Evolutionary conservation across 1,284 basidiomycete species (phyloP), one percentile per base, ranked within the genome.

Genomic region (Laetiporus sulphureus): DNA sequence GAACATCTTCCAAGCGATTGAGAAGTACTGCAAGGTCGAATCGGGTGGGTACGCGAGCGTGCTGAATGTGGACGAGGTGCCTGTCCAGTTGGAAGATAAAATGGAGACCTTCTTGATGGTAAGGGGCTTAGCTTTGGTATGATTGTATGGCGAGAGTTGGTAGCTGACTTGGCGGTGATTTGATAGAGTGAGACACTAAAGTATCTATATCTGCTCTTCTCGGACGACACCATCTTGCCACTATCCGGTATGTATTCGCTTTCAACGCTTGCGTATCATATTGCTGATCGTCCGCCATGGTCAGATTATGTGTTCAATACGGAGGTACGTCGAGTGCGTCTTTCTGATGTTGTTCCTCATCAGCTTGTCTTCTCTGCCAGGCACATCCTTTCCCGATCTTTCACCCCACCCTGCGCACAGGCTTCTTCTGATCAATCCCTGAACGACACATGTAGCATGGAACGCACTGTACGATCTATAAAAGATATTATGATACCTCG

Each of bases 101-200:
- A 96, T 96, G 91, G 94, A 97, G 67, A 95, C 94, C 13, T 96
- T 95, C 69, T 78, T 91, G 65, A 71, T 94, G 72, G 86, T 86
- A 7, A 22, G 5, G 29, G 10, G 11, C 34, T 32, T 5, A 25
- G 1, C 27, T 21, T 7, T 16, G 19, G 25, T 5, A 11, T 20
- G 27, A 20, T 20, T 11, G 19, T 29, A 36, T 5, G 7, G 7
- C 18, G 18, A 16, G n/a, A n/a, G n/a, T n/a, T n/a, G n/a, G n/a
- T n/a, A n/a, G 27, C 5, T 29, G 24, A 13, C 10, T 23, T 7
- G 15, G 24, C 15, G 8, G 12, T 23, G 13, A 10, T 31, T 11
- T 20, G 36, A 8, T 59, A 85, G 80, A 85, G 84, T 54, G 93
- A 97, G 65, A 97, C 93, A 4, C 66, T 98, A 44, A 98, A 99